Evolutionary conservation across 768 basidiomycete genomes (phyloP).

Genomic region (Bullera alba): DNA sequence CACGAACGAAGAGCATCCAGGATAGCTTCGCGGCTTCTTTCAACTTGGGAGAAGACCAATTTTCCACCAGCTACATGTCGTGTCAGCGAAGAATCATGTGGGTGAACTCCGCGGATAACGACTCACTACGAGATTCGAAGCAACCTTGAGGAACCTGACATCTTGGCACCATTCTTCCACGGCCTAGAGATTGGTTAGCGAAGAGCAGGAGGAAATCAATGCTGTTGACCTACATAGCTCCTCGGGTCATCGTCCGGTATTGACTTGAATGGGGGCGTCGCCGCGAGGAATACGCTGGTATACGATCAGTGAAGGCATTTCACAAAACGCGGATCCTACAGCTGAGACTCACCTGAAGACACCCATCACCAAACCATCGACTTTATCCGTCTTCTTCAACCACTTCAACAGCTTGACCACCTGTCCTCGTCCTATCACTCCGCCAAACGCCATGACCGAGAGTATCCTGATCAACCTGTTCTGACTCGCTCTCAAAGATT

Average conservation of each 20-base stretch:
- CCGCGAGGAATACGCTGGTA: slow-evolving; percentile 17
- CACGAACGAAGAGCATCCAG: slow-evolving; percentile 29
- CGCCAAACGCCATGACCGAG: slow-evolving; percentile 16
- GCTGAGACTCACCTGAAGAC: slow-evolving; percentile 21
- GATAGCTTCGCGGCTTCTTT: slow-evolving; percentile 30
- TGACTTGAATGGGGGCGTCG: slow-evolving; percentile 14
- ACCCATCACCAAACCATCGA: slow-evolving; percentile 20
- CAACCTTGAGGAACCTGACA: slow-evolving; percentile 31
- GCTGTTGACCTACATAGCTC: slow-evolving; percentile 20
- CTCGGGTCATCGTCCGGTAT: slow-evolving; percentile 19
- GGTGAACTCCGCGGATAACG: background rate
- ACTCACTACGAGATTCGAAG: slow-evolving; percentile 28
- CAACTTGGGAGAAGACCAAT: slow-evolving; percentile 24
- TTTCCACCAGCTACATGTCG: slow-evolving; percentile 33
- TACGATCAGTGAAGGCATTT: slow-evolving; percentile 1
- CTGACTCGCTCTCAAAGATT: slow-evolving; percentile 27
- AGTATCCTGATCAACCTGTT: slow-evolving; percentile 27
- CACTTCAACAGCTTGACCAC: slow-evolving; percentile 34
- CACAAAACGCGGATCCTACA: background rate
- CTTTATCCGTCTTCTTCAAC: slow-evolving; percentile 28
- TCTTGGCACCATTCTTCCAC: slow-evolving; percentile 27
- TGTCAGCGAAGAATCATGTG: slow-evolving; percentile 1
- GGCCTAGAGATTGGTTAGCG: no score
- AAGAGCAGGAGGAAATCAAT: no score
- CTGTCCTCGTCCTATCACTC: slow-evolving; percentile 30